These are phyloP conservation scores for Monarda citriodora DNA, from an alignment of 305 asterid genomes.

Conservation along the genomic window DNA sequence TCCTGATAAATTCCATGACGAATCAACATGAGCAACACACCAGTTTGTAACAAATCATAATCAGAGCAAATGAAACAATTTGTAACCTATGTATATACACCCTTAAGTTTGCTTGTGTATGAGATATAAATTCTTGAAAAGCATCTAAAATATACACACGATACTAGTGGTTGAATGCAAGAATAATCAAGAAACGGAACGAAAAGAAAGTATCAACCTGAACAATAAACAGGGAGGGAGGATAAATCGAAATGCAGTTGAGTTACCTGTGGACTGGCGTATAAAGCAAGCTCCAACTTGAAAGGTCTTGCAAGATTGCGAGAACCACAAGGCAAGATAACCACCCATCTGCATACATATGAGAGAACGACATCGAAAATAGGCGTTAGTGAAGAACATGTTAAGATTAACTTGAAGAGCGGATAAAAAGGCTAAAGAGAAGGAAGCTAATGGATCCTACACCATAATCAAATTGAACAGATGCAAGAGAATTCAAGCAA, in stretches of 20 bases:
- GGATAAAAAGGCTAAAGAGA: too few species aligned
- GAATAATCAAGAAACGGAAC: not conserved
- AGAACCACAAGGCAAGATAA: constrained; percentile 88
- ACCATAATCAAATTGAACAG: not conserved
- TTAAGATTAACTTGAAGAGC: not conserved
- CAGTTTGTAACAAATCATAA: too few species aligned
- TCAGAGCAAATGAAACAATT: not conserved
- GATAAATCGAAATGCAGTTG: not conserved
- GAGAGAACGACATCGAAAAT: constrained; percentile 1
- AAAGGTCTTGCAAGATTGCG: constrained; percentile 72
- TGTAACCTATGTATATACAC: not conserved
- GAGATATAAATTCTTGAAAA: not conserved
- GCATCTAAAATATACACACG: not conserved
- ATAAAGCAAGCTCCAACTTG: constrained; percentile 97
- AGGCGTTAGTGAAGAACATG: not conserved
- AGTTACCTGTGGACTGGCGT: constrained; percentile 63
- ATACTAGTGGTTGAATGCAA: not conserved
- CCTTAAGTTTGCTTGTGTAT: constrained; percentile 4
- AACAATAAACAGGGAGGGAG: not conserved
- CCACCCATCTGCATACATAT: constrained; percentile 80
- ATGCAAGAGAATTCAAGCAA: not conserved
- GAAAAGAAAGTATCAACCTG: not conserved
- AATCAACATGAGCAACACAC: constrained; percentile 6
- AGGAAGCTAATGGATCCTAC: not conserved
- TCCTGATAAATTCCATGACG: constrained; percentile 47